Evolutionary conservation across 257 asterid genomes (phyloP).

Genomic region (Euphrasia confusa): DNA sequence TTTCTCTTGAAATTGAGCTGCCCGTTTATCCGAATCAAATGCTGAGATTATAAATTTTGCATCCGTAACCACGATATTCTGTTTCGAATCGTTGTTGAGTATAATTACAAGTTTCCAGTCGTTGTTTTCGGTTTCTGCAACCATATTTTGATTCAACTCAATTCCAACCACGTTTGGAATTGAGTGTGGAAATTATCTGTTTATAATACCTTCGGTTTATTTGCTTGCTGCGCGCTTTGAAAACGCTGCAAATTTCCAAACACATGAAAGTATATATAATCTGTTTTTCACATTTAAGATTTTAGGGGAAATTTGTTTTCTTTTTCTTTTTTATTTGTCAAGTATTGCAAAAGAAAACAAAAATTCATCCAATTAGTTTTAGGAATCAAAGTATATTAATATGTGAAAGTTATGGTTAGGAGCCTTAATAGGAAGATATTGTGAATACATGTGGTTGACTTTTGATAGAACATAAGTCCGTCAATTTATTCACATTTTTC

Average conservation of each 20-base stretch:
- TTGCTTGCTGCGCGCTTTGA: not conserved
- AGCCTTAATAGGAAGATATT: too few relatives aligned
- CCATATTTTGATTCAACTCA: conserved; percentile 12
- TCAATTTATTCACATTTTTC: too few relatives aligned
- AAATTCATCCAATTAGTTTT: too few relatives aligned
- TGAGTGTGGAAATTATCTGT: not conserved
- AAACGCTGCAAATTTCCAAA: not conserved
- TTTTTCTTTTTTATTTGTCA: too few relatives aligned
- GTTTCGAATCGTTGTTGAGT: not conserved
- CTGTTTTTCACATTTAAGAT: not conserved
- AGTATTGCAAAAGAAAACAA: too few relatives aligned
- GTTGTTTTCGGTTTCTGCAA: conserved; percentile 41
- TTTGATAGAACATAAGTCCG: too few relatives aligned
- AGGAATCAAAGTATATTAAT: too few relatives aligned
- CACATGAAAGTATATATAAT: not conserved
- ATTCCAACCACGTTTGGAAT: not conserved
- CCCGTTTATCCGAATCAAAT: conserved; percentile 55
- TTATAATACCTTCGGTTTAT: not conserved
- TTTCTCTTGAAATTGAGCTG: conserved; percentile 39
- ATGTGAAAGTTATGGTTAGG: too few relatives aligned
- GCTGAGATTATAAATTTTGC: conserved; percentile 32
- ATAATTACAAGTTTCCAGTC: not conserved
- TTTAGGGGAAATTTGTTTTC: not conserved
- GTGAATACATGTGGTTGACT: too few relatives aligned
- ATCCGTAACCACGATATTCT: conserved; percentile 27